These are phyloP conservation scores for Solanum etuberosum DNA, from an alignment of 257 asterid species.

Conservation along the genomic window DNA sequence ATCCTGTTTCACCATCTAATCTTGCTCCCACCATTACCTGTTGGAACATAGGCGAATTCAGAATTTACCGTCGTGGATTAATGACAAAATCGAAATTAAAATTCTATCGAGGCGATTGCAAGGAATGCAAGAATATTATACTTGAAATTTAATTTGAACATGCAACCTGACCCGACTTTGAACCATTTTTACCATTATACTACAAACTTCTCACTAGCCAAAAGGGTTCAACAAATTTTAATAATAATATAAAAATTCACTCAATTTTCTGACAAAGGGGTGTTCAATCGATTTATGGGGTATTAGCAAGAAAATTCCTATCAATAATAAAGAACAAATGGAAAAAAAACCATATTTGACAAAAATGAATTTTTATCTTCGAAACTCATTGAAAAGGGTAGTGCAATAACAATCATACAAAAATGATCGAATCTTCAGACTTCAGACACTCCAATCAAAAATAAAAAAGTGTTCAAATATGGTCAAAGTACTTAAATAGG, in stretches of 20 bases:
- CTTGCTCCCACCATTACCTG: conserved; percentile 30
- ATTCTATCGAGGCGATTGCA: neutral
- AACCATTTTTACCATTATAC: neutral
- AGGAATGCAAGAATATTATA: neutral
- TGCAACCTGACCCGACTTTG: neutral
- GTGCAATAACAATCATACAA: neutral
- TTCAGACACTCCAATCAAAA: neutral
- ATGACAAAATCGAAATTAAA: neutral
- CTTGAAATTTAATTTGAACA: neutral
- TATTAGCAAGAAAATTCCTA: neutral
- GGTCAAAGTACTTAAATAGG: neutral
- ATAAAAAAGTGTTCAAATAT: neutral
- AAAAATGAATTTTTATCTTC: neutral
- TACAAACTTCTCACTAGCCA: neutral
- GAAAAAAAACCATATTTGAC: neutral
- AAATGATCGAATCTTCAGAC: neutral
- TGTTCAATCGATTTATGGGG: neutral
- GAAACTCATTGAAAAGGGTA: neutral
- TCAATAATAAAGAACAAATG: neutral
- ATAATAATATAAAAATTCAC: neutral
- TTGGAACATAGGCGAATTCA: neutral
- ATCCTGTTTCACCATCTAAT: conserved; percentile 18
- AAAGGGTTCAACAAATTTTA: neutral
- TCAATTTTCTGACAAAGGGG: neutral
- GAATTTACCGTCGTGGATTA: neutral